Conservation (phyloP, 2,329 filamentous ascomycete species). For the Fusarium sublunatum region DNA sequence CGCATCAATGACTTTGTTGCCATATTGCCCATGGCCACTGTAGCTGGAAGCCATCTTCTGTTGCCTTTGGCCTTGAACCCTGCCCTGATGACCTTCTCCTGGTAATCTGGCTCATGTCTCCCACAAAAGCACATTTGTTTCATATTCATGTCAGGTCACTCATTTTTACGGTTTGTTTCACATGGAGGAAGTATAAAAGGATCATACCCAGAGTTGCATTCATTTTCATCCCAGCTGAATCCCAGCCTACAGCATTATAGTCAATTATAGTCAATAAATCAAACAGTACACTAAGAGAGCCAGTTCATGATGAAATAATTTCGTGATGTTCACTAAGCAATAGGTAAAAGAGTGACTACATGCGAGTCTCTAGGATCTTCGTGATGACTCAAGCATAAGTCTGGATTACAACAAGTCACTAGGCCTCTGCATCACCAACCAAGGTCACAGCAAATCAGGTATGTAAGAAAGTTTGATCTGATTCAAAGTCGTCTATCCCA, state of each 20-base stretch:
- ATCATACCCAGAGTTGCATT: slow-evolving; percentile 25
- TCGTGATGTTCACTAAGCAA: not conserved
- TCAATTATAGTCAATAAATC: slow-evolving; percentile 4
- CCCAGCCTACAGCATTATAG: not conserved
- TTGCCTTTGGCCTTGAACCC: slow-evolving; percentile 80
- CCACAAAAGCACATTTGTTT: slow-evolving; percentile 12
- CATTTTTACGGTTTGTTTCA: not conserved
- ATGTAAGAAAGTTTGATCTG: slow-evolving; percentile 29
- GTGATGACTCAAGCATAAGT: not conserved
- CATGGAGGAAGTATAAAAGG: slow-evolving; percentile 17
- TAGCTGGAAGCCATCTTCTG: slow-evolving; percentile 75
- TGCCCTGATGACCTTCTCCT: slow-evolving; percentile 83
- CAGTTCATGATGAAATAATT: not conserved
- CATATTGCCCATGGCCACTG: slow-evolving; percentile 79
- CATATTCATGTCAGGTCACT: not conserved
- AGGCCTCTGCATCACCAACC: not conserved
- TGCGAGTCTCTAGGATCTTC: not conserved
- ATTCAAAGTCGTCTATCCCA: slow-evolving; percentile 45
- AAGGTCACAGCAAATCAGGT: not conserved
- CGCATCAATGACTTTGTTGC: slow-evolving; percentile 78
- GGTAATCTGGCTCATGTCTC: slow-evolving; percentile 56
- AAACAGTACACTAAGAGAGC: not conserved
- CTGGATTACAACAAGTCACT: not conserved
- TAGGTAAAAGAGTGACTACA: not conserved
- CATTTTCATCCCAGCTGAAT: slow-evolving; percentile 1